Base-by-base conservation (phyloP, 768 basidiomycete genomes). In the Russula olivacea region DNA sequence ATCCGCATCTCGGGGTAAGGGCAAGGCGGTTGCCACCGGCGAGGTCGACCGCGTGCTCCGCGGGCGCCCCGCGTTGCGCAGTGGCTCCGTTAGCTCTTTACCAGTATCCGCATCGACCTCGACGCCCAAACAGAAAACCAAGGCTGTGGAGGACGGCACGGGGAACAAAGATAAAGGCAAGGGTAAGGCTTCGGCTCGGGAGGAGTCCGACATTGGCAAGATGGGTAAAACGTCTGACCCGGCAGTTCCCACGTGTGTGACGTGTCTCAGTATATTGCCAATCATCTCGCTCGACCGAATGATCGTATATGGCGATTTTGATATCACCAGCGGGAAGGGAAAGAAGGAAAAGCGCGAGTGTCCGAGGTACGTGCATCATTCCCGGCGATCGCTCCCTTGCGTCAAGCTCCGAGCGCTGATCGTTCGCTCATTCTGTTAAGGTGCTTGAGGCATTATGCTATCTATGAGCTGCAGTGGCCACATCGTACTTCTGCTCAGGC, bases 371-470 rank as follows among this genome's bases (percentile, higher is more conserved):
- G 81, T 75, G 57, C 38, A 63, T 65, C 25, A 45, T 63, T 55
- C 45, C 52, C 23, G 17, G 64, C 55, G 67, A 36, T 49, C 47
- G 62, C 65, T 58, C 23, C 4, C 21, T 23, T 41, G 43, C 5
- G 19, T 32, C 10, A 25, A 49, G 19, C 23, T 54, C 47, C 58
- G 21, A 52, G 47, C 28, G 19, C 61, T 52, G 59, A 68, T 61
- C 47, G 61, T 53, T 66, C 30, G 21, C 17, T 25, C 45, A 15
- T 49, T 67, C n/a, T 48, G 49, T 52, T 19, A 69, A 91, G 89
- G 62, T 92, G 90, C 71, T 79, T 91, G 73, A 86, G 90, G 21
- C 90, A 92, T 72, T 81, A 78, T 68, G 89, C 87, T 12, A 92
- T 92, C 61, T 92, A 91, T 73, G 80, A 79, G 2, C 77, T 80